Evolutionary conservation across 305 asterid species (phyloP).

Genomic region (Lippia alba): DNA sequence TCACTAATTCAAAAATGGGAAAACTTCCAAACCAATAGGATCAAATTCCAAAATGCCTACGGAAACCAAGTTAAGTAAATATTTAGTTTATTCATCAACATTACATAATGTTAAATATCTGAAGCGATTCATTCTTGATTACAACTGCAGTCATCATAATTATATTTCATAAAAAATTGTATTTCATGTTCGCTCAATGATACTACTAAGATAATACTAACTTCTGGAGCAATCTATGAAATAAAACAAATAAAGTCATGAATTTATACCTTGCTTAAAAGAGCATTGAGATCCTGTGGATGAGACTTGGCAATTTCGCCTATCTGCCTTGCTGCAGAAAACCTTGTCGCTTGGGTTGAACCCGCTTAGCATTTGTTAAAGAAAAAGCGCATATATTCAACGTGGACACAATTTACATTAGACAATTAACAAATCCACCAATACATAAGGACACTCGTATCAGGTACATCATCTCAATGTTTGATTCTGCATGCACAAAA

Average conservation of each 20-base stretch:
- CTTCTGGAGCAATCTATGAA: neutral
- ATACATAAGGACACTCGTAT: constrained; percentile 3
- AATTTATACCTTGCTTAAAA: constrained; percentile 73
- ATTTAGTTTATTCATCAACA: neutral
- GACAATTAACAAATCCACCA: neutral
- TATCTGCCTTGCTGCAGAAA: constrained; percentile 97
- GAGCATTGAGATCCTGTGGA: constrained; percentile 93
- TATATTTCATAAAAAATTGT: neutral
- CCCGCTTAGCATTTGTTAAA: constrained; percentile 83
- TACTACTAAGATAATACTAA: too few relatives aligned
- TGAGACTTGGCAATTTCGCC: constrained; percentile 97
- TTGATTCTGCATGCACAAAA: constrained; percentile 10
- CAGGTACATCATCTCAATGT: neutral
- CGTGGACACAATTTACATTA: constrained; percentile 9
- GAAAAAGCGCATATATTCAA: constrained; percentile 36
- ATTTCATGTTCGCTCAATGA: neutral
- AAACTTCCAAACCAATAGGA: neutral
- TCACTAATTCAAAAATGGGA: neutral
- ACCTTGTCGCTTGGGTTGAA: constrained; percentile 92
- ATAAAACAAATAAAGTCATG: neutral
- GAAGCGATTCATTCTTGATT: neutral
- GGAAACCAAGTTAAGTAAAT: neutral
- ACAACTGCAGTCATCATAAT: neutral
- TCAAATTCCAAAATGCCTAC: neutral
- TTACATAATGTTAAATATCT: neutral